A percentile compares a stretch with the other conserved stretches of the same genome.
Conservation (phyloP, 345 rosid genomes). For the Dipteronia sinensis region DNA sequence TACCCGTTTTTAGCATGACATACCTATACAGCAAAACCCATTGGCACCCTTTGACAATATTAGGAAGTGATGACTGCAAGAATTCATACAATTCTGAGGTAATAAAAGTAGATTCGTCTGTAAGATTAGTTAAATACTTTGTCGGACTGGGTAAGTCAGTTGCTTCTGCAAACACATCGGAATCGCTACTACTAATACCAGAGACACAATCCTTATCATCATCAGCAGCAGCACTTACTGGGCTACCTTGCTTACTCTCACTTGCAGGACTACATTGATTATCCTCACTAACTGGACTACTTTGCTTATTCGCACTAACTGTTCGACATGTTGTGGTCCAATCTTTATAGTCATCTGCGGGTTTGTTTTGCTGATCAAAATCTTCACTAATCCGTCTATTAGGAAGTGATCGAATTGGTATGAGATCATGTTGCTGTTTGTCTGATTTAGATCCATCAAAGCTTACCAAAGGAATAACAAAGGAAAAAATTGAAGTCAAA, state of each 20-base stretch:
- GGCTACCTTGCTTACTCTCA: slow-evolving; percentile 8
- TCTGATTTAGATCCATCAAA: slow-evolving; percentile 42
- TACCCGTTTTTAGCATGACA: slow-evolving; percentile 23
- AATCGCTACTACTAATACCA: slow-evolving; percentile 41
- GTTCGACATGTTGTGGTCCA: slow-evolving; percentile 14
- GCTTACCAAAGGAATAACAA: slow-evolving; percentile 32
- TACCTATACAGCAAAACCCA: slow-evolving; percentile 91
- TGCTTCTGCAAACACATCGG: slow-evolving; percentile 52
- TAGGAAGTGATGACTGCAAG: slow-evolving; percentile 76
- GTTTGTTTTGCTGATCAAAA: slow-evolving; percentile 31
- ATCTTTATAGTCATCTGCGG: slow-evolving; percentile 29
- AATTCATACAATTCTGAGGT: slow-evolving; percentile 67
- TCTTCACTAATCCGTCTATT: slow-evolving; percentile 42
- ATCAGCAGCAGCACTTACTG: neutral
- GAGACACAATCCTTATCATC: slow-evolving; percentile 23
- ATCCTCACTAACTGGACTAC: slow-evolving; percentile 13
- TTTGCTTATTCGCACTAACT: slow-evolving; percentile 17
- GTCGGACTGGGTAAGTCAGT: slow-evolving; percentile 34
- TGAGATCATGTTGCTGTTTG: slow-evolving; percentile 37
- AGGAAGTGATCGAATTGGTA: slow-evolving; percentile 47
- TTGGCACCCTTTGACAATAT: slow-evolving; percentile 81
- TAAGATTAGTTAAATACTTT: slow-evolving; percentile 45
- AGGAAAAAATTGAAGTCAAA: slow-evolving; percentile 54
- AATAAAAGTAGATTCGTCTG: slow-evolving; percentile 65
- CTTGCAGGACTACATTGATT: slow-evolving; percentile 16